phyloP scores from a whole-genome alignment of 2,329 filamentous ascomycete species.

The Colletotrichum limetticola region DNA sequence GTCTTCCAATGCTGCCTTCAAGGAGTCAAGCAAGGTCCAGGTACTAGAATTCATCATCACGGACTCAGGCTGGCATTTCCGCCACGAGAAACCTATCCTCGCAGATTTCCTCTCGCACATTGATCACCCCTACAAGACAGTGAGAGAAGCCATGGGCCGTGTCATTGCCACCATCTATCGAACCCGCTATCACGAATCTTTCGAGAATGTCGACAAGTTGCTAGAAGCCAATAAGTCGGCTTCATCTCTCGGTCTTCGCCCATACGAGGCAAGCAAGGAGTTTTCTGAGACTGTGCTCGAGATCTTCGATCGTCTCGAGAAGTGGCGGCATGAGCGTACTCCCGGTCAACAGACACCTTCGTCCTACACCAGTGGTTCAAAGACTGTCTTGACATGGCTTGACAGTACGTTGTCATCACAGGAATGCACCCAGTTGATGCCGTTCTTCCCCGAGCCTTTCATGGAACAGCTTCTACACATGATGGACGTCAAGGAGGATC shows the following conservation, averaged over 20 bases:
- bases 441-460: slow-evolving; percentile 90
- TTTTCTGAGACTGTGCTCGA: slow-evolving; percentile 78
- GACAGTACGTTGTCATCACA: slow-evolving; percentile 91
- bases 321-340: slow-evolving; percentile 85
- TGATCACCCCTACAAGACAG: slow-evolving; percentile 97
- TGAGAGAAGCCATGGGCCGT: slow-evolving; percentile 92
- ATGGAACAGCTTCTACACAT: slow-evolving; percentile 96
- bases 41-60: slow-evolving; percentile 88
- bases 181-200: slow-evolving; percentile 94
- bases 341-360: slow-evolving; percentile 94
- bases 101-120: slow-evolving; percentile 91
- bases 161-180: slow-evolving; percentile 90
- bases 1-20: slow-evolving; percentile 96
- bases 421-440: slow-evolving; percentile 89
- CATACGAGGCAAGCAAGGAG: slow-evolving; percentile 82
- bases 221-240: slow-evolving; percentile 81
- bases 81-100: slow-evolving; percentile 86
- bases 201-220: slow-evolving; percentile 79
- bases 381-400: slow-evolving; percentile 95
- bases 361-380: slow-evolving; percentile 93
- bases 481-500: slow-evolving; percentile 99
- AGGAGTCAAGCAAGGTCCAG: slow-evolving; percentile 96
- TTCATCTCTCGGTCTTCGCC: slow-evolving; percentile 85
- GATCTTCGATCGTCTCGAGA: slow-evolving; percentile 83
- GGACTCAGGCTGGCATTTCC: slow-evolving; percentile 96